Percentiles rank a stretch among this genome's conserved stretches.
Evolutionary conservation across 768 basidiomycete species (phyloP).

Genomic region (Naganishia friedmannii): DNA sequence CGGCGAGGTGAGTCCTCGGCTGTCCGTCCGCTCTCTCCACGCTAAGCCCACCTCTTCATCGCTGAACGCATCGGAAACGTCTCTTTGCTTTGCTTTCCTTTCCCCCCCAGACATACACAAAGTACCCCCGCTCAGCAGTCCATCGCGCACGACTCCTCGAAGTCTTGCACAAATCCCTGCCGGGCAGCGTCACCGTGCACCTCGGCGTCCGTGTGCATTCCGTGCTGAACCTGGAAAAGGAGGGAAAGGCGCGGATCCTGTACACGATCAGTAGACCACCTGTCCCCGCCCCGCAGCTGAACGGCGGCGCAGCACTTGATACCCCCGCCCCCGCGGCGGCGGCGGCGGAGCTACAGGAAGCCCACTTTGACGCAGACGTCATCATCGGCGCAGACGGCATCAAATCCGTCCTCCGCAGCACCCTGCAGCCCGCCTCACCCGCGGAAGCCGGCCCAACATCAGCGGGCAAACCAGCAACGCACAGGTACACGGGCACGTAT

Average conservation of each 20-base stretch:
- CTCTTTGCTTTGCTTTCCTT: too few relatives aligned
- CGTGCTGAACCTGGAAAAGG: background rate
- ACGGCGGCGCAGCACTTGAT: conserved; percentile 1
- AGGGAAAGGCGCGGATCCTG: conserved; percentile 8
- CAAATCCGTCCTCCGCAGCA: conserved; percentile 17
- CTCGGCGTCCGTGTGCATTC: conserved; percentile 18
- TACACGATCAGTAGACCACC: conserved; percentile 7
- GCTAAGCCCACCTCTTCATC: too few relatives aligned
- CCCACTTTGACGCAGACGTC: conserved; percentile 26
- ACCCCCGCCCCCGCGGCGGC: too few relatives aligned
- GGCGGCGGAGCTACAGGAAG: background rate
- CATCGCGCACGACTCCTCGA: conserved; percentile 29
- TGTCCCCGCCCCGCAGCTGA: background rate
- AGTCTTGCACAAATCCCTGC: conserved; percentile 21
- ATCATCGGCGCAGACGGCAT: conserved; percentile 28
- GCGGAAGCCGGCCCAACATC: background rate
- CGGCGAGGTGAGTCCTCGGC: conserved; percentile 25
- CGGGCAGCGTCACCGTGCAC: conserved; percentile 25
- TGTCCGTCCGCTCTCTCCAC: background rate
- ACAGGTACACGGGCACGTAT: conserved; percentile 29
- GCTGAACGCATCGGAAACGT: too few relatives aligned
- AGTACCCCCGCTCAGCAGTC: conserved; percentile 28
- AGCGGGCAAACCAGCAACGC: background rate
- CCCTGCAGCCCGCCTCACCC: conserved; percentile 1
- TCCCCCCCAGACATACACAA: conserved; percentile 20